Percentiles rank a stretch among this genome's conserved stretches.
Conservation (phyloP, 1,139 yeast species). For the Candida sanyaensis region DNA sequence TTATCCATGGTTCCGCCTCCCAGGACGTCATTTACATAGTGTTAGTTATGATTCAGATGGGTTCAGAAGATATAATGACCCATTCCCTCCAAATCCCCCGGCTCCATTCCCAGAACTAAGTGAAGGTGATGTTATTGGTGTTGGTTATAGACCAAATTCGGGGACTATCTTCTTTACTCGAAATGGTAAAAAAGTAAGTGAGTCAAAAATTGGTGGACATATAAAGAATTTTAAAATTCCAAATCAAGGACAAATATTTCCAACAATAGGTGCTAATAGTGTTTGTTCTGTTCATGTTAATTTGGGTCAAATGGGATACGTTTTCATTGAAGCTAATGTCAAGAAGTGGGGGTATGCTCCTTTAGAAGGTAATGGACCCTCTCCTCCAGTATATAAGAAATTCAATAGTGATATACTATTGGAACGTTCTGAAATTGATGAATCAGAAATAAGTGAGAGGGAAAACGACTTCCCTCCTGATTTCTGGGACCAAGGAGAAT, state of each 20-base stretch:
- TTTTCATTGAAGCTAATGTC: constrained; percentile 60
- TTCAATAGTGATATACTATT: constrained; percentile 55
- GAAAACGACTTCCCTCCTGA: constrained; percentile 59
- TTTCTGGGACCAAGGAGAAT: constrained; percentile 41
- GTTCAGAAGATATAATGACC: constrained; percentile 51
- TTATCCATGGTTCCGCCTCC: constrained; percentile 46
- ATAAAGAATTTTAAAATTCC: constrained; percentile 46
- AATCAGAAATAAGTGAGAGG: constrained; percentile 45
- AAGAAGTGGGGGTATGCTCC: constrained; percentile 70
- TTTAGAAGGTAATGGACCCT: constrained; percentile 58
- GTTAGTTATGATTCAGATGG: constrained; percentile 56
- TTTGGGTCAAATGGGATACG: constrained; percentile 59
- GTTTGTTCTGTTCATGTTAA: constrained; percentile 56
- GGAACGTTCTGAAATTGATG: constrained; percentile 57
- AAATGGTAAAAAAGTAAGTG: constrained; percentile 69
- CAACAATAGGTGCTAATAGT: constrained; percentile 55
- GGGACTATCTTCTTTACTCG: constrained; percentile 70
- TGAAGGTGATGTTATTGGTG: constrained; percentile 67
- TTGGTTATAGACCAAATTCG: constrained; percentile 61
- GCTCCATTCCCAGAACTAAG: constrained; percentile 49
- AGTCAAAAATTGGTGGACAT: constrained; percentile 70
- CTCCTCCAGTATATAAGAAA: constrained; percentile 62
- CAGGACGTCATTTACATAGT: constrained; percentile 56
- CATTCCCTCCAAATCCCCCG: constrained; percentile 38
- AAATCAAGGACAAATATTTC: constrained; percentile 46